Percentiles rank a stretch among this genome's conserved stretches.
Conservation (phyloP, 352 stramenopile genomes). For the Phytophthora meadii region DNA sequence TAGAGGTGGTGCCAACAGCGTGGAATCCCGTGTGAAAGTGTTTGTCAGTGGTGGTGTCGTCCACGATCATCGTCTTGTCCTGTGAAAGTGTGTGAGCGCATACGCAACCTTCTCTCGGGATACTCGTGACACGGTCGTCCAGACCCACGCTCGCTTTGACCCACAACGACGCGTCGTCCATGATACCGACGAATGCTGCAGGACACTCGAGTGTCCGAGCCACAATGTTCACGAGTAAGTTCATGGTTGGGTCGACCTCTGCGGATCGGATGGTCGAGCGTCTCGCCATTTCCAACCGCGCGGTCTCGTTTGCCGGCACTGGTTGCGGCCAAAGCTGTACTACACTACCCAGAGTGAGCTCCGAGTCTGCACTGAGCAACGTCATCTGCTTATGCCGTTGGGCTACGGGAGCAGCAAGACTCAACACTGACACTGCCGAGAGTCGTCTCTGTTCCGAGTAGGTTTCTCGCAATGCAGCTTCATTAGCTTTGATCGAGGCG, state of each 20-base stretch:
- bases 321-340: constrained; percentile 72
- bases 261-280: constrained; percentile 56
- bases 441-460: constrained; percentile 17
- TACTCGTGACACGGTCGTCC: constrained; percentile 48
- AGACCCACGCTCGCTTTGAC: constrained; percentile 78
- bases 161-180: constrained; percentile 60
- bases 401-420: constrained; percentile 19
- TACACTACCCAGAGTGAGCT: constrained; percentile 64
- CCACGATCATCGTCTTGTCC: constrained; percentile 64
- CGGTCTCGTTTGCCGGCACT: constrained; percentile 53
- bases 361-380: constrained; percentile 65
- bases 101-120: constrained; percentile 68
- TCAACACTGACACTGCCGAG: constrained; percentile 38
- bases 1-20: constrained; percentile 40
- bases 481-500: constrained; percentile 68
- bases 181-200: constrained; percentile 72
- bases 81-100: constrained; percentile 53
- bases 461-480: constrained; percentile 49
- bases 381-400: constrained; percentile 52
- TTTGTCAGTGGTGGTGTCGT: constrained; percentile 71
- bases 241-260: constrained; percentile 77
- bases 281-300: constrained; percentile 55
- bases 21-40: constrained; percentile 70
- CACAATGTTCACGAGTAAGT: constrained; percentile 74
- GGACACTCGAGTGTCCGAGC: constrained; percentile 70